Evolutionary conservation across 2,329 filamentous ascomycete species (phyloP), one percentile per base, ranked within the genome.

Genomic region (Penicillium janthinellum): DNA sequence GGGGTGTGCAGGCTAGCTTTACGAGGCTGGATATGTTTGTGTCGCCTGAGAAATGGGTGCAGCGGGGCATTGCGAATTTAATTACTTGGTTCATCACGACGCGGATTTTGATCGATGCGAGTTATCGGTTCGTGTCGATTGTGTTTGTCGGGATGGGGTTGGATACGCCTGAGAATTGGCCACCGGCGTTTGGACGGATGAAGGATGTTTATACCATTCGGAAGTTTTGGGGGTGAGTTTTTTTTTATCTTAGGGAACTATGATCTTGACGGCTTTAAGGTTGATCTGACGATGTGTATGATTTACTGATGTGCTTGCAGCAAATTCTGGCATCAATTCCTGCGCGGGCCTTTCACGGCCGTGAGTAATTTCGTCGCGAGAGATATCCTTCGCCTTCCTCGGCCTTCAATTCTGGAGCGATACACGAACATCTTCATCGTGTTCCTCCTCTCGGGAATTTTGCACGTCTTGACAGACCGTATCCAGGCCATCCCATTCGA

Each of bases 281-380:
- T 31, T 31, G 28, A 8, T 6, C 28, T 31, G 28, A 8, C 7
- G 28, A 8, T 6, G 28, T 31, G 28, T 4, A 31, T 31, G 28
- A 31, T 31, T 31, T 31, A 12, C 20, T 44, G 14, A 58, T 20
- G 7, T 15, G 17, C 11, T 49, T 28, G 12, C 28, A 72, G 71
- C 2, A 71, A 67, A 64, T 72, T 67, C 53, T 73, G 70, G 70
- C 71, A 73, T 48, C 71, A 73, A 44, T 41, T 67, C 14, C 56
- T 71, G 31, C 70, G 71, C 12, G 64, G 66, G 42, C 64, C 65
- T 4, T 64, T 71, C 39, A 65, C 62, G 11, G 60, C 64, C 1
- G 31, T 64, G 4, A 67, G 67, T 42, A 61, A 54, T 4, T 71
- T 61, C 25, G 31, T 71, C 37, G 58, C 67, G 5, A 62, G 60